These are phyloP conservation scores for Wallacemonas sp. DNA, from an alignment of 208 protist genomes.

Conservation along the genomic window DNA sequence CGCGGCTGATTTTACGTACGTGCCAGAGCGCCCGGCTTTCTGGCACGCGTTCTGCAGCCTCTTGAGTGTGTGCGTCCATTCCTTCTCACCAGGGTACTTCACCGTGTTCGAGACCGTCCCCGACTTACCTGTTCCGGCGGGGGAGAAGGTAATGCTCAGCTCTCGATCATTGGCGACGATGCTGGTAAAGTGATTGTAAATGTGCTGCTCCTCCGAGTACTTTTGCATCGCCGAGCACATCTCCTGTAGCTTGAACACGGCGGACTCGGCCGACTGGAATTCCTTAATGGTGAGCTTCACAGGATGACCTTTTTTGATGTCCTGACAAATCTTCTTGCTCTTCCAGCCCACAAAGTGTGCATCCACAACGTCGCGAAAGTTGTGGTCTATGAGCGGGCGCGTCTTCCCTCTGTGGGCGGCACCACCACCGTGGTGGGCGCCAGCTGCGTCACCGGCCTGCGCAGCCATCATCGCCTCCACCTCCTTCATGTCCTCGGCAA, in stretches of 20 bases:
- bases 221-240: conserved; percentile 78
- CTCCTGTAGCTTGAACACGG: conserved; percentile 75
- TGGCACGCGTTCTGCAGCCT: conserved; percentile 75
- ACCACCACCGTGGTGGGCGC: neutral
- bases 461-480: conserved; percentile 20
- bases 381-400: conserved; percentile 62
- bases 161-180: conserved; percentile 81
- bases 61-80: conserved; percentile 67
- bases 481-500: conserved; percentile 64
- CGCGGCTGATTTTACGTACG: conserved; percentile 62
- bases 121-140: conserved; percentile 44
- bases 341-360: conserved; percentile 89
- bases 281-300: conserved; percentile 83
- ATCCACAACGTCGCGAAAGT: conserved; percentile 87
- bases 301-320: conserved; percentile 69
- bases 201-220: conserved; percentile 51
- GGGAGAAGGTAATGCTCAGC: conserved; percentile 66
- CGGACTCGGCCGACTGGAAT: conserved; percentile 73
- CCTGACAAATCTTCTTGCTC: conserved; percentile 85
- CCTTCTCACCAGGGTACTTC: conserved; percentile 77
- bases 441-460: neutral
- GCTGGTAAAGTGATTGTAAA: conserved; percentile 83
- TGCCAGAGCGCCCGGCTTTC: conserved; percentile 68
- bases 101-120: conserved; percentile 53
- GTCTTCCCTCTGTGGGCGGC: conserved; percentile 6